These are phyloP conservation scores for Geranium rotundifolium DNA, from an alignment of 345 rosid genomes.

Conservation along the genomic window DNA sequence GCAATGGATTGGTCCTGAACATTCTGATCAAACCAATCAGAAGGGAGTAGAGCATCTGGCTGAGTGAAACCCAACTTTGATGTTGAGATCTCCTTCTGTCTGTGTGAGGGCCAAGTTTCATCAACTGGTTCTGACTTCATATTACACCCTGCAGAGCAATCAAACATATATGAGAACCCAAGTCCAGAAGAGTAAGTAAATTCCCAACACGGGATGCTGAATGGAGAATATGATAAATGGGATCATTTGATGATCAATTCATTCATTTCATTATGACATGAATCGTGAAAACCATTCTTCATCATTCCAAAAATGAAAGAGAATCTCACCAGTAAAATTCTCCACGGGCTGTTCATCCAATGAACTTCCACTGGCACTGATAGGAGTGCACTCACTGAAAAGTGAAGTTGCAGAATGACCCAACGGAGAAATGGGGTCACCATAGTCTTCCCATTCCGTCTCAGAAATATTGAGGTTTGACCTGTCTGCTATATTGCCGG, in stretches of 20 bases:
- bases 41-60: too few relatives aligned
- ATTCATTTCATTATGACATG: too few relatives aligned
- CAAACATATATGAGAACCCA: neutral
- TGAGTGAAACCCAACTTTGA: constrained; percentile 21
- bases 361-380: constrained; percentile 40
- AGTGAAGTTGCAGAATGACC: constrained; percentile 50
- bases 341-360: constrained; percentile 47
- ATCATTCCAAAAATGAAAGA: neutral
- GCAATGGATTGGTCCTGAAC: constrained; percentile 41
- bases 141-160: constrained; percentile 22
- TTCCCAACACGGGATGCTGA: neutral
- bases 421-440: constrained; percentile 48
- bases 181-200: too few relatives aligned
- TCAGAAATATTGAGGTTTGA: constrained; percentile 33
- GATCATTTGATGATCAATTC: too few relatives aligned
- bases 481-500: constrained; percentile 26
- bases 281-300: neutral
- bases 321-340: constrained; percentile 31
- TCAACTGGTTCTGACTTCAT: constrained; percentile 35
- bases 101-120: constrained; percentile 24
- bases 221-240: too few relatives aligned
- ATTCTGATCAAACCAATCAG: constrained; percentile 52
- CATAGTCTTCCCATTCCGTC: constrained; percentile 52
- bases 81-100: constrained; percentile 18
- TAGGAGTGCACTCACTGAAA: constrained; percentile 14